Evolutionary conservation across 495 filamentous ascomycete species (phyloP).

Genomic region (Tuber magnatum): DNA sequence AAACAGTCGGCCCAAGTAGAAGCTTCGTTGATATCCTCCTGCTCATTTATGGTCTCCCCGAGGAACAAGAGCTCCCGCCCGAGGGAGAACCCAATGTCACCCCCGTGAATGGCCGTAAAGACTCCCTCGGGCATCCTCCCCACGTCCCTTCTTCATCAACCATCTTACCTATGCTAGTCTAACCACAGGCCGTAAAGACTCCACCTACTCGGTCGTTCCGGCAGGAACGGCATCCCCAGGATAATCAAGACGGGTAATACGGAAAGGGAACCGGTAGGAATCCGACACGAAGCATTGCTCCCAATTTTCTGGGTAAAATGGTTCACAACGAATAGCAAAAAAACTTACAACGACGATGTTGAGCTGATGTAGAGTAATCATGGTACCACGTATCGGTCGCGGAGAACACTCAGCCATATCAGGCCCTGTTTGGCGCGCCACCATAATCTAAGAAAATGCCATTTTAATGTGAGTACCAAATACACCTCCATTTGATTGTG

Average conservation of each 20-base stretch:
- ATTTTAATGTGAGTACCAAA: too few species aligned
- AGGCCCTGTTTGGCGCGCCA: too few species aligned
- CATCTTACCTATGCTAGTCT: slow-evolving; percentile 35
- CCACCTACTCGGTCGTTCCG: slow-evolving; percentile 57
- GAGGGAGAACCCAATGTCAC: slow-evolving; percentile 55
- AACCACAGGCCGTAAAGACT: background rate
- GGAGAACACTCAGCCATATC: slow-evolving; percentile 24
- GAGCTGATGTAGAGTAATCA: slow-evolving; percentile 62
- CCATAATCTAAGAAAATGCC: too few species aligned
- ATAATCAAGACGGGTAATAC: slow-evolving; percentile 69
- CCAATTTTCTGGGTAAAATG: slow-evolving; percentile 56
- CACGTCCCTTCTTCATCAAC: slow-evolving; percentile 58
- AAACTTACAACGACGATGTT: slow-evolving; percentile 84
- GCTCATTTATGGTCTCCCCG: slow-evolving; percentile 46
- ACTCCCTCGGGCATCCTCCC: slow-evolving; percentile 59
- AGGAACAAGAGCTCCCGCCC: slow-evolving; percentile 48
- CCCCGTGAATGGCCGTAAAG: slow-evolving; percentile 67
- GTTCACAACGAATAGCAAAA: slow-evolving; percentile 73
- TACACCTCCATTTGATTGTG: too few species aligned
- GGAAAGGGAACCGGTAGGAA: slow-evolving; percentile 73
- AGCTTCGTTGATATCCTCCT: slow-evolving; percentile 62
- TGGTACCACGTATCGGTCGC: slow-evolving; percentile 12
- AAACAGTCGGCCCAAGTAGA: slow-evolving; percentile 39
- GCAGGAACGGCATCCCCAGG: slow-evolving; percentile 60
- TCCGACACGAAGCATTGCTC: slow-evolving; percentile 62